Percentiles rank a stretch among this genome's conserved stretches.
phyloP scores from a whole-genome alignment of 2,329 filamentous ascomycete genomes.

The Epichloe scottii region DNA sequence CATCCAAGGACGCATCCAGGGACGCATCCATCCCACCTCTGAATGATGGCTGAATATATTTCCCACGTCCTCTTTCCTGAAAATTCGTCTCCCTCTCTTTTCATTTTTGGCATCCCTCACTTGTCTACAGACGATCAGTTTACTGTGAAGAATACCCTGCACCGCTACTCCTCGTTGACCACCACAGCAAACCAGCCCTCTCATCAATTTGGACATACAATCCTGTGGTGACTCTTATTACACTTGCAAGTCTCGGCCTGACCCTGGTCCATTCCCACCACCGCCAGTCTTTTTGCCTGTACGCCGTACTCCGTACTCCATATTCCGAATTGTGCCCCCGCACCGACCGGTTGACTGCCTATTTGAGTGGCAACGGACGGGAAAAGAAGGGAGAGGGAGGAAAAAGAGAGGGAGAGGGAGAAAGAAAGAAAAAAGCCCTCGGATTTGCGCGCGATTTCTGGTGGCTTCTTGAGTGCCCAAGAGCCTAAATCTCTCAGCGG shows the following conservation, averaged over 20 bases:
- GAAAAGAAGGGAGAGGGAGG: no score
- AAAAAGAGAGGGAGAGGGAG: no score
- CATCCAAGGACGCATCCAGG: neutral
- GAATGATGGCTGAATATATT: neutral
- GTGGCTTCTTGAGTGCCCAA: neutral
- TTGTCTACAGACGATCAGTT: neutral
- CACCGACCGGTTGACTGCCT: neutral
- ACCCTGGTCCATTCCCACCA: neutral
- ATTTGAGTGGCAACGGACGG: neutral
- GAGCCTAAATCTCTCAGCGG: neutral
- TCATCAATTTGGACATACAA: neutral
- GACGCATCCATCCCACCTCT: slow-evolving; percentile 1
- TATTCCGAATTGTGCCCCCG: neutral
- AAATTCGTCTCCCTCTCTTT: neutral
- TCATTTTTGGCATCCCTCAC: neutral
- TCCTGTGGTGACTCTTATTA: neutral
- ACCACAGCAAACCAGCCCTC: no score
- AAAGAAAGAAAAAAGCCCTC: neutral
- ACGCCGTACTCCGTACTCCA: neutral
- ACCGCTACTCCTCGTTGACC: neutral
- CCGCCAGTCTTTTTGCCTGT: neutral
- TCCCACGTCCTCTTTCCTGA: neutral
- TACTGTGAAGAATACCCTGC: no score
- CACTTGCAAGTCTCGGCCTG: neutral
- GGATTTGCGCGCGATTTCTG: neutral